Evolutionary conservation across 345 rosid genomes (phyloP).

Genomic region (Angophora floribunda): DNA sequence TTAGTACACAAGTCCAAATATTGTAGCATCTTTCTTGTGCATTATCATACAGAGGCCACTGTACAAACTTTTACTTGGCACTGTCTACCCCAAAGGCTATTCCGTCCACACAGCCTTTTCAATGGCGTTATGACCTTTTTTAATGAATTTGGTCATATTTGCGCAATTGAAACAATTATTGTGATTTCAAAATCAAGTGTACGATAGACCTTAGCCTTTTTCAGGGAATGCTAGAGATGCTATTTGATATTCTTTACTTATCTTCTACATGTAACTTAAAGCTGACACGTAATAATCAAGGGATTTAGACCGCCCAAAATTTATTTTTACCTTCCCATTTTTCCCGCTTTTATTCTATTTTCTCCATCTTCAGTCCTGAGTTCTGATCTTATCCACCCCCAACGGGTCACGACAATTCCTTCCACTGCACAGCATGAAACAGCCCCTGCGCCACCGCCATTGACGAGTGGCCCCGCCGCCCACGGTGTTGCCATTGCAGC

Average conservation of each 20-base stretch:
- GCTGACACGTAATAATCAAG: neutral
- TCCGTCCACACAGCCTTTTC: neutral
- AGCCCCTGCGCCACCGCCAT: neutral
- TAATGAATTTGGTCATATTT: neutral
- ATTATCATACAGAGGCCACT: too few relatives aligned
- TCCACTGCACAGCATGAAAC: neutral
- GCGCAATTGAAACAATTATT: neutral
- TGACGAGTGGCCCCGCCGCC: neutral
- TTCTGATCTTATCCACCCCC: neutral
- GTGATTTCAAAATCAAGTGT: neutral
- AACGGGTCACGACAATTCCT: neutral
- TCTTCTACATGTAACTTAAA: neutral
- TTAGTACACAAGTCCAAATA: too few relatives aligned
- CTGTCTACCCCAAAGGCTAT: fast-evolving
- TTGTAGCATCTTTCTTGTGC: too few relatives aligned
- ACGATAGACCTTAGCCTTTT: neutral
- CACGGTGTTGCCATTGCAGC: neutral
- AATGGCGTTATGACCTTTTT: neutral
- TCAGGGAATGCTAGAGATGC: neutral
- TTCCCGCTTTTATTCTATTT: neutral
- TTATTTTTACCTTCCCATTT: neutral
- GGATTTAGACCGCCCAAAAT: neutral
- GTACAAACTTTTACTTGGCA: too few relatives aligned
- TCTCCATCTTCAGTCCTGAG: neutral
- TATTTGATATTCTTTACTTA: neutral